Conservation (phyloP, 192 early-diverging fungal genomes). For the Umbelopsis vinacea region DNA sequence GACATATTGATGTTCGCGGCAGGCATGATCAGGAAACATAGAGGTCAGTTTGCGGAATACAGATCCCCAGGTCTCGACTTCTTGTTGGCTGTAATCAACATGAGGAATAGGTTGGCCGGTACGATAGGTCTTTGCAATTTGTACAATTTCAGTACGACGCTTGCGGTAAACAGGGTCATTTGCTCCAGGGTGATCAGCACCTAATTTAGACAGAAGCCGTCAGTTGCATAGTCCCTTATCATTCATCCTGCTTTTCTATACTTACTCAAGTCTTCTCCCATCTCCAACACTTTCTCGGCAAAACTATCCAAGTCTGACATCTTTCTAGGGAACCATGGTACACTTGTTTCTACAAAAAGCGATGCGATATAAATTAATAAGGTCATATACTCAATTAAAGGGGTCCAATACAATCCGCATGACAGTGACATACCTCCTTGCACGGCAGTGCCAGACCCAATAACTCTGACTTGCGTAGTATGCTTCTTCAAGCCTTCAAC, state of each 20-base stretch:
- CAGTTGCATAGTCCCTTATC: background rate
- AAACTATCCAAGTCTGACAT: slow-evolving; percentile 90
- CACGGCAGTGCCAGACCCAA: slow-evolving; percentile 54
- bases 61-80: slow-evolving; percentile 84
- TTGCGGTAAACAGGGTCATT: slow-evolving; percentile 83
- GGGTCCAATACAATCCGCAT: too few species aligned
- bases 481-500: slow-evolving; percentile 66
- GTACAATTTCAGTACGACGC: slow-evolving; percentile 82
- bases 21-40: slow-evolving; percentile 87
- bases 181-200: slow-evolving; percentile 93
- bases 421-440: slow-evolving; percentile 37
- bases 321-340: slow-evolving; percentile 96
- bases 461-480: slow-evolving; percentile 72
- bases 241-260: background rate
- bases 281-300: slow-evolving; percentile 89
- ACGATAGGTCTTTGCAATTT: slow-evolving; percentile 78
- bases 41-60: slow-evolving; percentile 75
- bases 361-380: background rate
- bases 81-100: slow-evolving; percentile 79
- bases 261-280: slow-evolving; percentile 81
- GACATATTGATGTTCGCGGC: slow-evolving; percentile 89
- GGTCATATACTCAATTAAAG: slow-evolving; percentile 25
- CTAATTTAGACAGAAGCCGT: slow-evolving; percentile 37
- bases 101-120: slow-evolving; percentile 79
- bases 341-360: slow-evolving; percentile 38